Conservation (phyloP, 169 alveolate genomes). For the Eimeria necatrix region DNA sequence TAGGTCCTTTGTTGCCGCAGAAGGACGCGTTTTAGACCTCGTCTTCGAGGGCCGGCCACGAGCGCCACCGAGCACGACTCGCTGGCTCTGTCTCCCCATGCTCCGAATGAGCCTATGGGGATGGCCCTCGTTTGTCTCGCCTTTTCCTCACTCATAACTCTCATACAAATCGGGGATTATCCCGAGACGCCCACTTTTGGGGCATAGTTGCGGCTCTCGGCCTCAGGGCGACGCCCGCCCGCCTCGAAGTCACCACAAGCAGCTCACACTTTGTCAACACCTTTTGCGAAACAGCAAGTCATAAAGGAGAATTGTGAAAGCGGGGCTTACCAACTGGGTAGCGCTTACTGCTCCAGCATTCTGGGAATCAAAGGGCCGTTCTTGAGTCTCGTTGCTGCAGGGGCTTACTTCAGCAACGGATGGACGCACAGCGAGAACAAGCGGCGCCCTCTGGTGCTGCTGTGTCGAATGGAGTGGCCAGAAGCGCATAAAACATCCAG, state of each 20-base stretch:
- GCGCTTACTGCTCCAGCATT: too few species aligned
- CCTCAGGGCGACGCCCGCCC: slow-evolving; percentile 62
- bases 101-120: slow-evolving; percentile 26
- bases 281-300: too few species aligned
- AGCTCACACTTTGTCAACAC: not conserved
- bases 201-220: slow-evolving; percentile 30
- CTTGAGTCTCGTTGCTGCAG: not conserved
- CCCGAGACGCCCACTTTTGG: slow-evolving; percentile 53
- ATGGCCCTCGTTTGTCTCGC: slow-evolving; percentile 27
- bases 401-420: not conserved
- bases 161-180: not conserved
- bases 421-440: slow-evolving; percentile 6
- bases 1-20: not conserved
- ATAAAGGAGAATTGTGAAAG: too few species aligned
- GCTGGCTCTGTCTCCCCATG: slow-evolving; percentile 71
- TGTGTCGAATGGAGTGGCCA: not conserved
- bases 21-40: slow-evolving; percentile 29
- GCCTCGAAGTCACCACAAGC: slow-evolving; percentile 41
- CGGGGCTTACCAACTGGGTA: too few species aligned
- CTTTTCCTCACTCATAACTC: not conserved
- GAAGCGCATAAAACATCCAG: not conserved
- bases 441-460: slow-evolving; percentile 75
- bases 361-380: too few species aligned
- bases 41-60: slow-evolving; percentile 43
- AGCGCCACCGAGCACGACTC: slow-evolving; percentile 67